Evolutionary conservation across 352 stramenopile genomes (phyloP), one percentile per base, ranked within the genome.

Genomic region (Pythium myriotylum): DNA sequence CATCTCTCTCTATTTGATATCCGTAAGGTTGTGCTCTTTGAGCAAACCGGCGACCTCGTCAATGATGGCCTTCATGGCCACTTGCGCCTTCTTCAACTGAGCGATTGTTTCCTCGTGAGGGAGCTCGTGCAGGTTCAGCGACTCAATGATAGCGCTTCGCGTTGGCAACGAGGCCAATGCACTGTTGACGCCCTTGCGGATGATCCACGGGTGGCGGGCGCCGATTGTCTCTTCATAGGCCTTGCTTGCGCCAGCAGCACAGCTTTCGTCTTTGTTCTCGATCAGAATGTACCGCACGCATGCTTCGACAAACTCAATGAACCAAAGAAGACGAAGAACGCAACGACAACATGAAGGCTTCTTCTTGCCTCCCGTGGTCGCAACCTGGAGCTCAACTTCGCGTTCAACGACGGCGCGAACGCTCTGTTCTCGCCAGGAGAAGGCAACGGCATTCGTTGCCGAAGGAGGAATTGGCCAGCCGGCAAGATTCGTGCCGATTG

Each of bases 181-280:
- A 39, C 75, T 89, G 64, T 83, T 89, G 26, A 94, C 85, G 26
- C 85, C 85, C 58, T 94, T 94, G 61, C 85, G 82, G 39, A 94
- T 87, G 50, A 94, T 73, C 85, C 85, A 94, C 45, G 83, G 81
- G 48, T 94, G 85, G n/a, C 83, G 81, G 50, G 76, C 75, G 22
- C 85, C 85, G 19, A 94, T 76, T 29, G 85, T 94, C 58, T 91
- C 80, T 59, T 94, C 83, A 70, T 94, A 94, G 10, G 85, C 85
- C 57, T 89, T 90, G 47, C 76, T 86, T 16, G 84, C 80, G 4
- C 78, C 81, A 6, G 73, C 65, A 27, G 76, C 76, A 54, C 83
- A 89, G 51, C 75, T 82, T n/a, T 94, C 85, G 20, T 86, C 76
- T 16, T 58, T 66, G 51, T 73, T 89, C 37, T 90, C 79, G 24